phyloP scores from a whole-genome alignment of 768 basidiomycete genomes.

The Boletus insuetus region DNA sequence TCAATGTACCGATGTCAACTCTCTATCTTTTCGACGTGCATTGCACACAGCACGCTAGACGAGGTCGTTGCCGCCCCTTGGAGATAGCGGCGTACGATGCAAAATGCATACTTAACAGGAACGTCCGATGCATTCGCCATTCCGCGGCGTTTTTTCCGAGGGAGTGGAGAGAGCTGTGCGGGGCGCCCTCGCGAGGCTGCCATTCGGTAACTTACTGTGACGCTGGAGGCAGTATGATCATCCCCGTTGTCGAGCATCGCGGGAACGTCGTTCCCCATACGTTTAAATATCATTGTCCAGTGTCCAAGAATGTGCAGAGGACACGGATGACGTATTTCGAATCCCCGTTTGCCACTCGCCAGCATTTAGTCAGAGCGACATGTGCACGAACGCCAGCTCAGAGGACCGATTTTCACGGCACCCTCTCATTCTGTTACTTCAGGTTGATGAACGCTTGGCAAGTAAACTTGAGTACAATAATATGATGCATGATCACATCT shows the following conservation, averaged over 20 bases:
- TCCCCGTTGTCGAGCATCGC: neutral
- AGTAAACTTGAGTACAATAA: neutral
- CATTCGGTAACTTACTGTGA: neutral
- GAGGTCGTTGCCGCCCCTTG: neutral
- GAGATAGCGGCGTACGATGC: neutral
- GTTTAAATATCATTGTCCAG: neutral
- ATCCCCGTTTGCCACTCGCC: too few relatives aligned
- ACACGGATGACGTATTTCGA: too few relatives aligned
- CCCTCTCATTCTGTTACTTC: neutral
- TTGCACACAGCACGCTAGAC: too few relatives aligned
- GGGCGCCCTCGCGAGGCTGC: too few relatives aligned
- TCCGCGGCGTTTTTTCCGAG: slow-evolving; percentile 1
- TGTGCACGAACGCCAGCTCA: neutral
- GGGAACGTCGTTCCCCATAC: neutral
- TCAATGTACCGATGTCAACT: too few relatives aligned
- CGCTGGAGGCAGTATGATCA: too few relatives aligned
- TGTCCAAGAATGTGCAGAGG: neutral
- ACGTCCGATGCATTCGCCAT: slow-evolving; percentile 7
- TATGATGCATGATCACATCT: too few relatives aligned
- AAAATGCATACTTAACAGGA: too few relatives aligned
- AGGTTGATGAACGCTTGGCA: neutral
- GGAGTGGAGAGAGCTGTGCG: too few relatives aligned
- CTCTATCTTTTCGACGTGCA: too few relatives aligned
- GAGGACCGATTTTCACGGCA: neutral
- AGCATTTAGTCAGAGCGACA: neutral